Conservation (phyloP, 1,284 basidiomycete genomes). For the Ceratobasidium sp. region DNA sequence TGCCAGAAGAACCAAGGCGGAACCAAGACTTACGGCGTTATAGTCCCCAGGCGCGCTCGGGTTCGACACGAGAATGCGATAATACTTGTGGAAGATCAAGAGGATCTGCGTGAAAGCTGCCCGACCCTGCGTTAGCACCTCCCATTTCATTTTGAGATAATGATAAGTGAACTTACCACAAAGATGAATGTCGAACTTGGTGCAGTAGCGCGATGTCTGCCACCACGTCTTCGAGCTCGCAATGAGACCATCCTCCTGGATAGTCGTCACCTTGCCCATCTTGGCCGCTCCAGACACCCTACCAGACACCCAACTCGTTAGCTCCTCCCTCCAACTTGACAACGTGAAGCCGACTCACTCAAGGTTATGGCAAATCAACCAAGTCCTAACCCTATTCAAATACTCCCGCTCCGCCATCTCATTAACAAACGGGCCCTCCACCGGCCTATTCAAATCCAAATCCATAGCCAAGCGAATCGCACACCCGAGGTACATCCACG, state of each 20-base stretch:
- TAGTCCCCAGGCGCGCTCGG: conserved; percentile 3
- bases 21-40: conserved; percentile 5
- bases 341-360: conserved; percentile 6
- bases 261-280: conserved; percentile 18
- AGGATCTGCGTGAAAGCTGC: conserved; percentile 36
- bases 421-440: conserved; percentile 15
- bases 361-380: conserved; percentile 40
- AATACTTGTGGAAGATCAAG: conserved; percentile 43
- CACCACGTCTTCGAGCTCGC: conserved; percentile 38
- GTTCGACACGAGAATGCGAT: background rate
- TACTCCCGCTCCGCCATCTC: conserved; percentile 34
- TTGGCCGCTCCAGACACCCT: conserved; percentile 34
- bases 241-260: conserved; percentile 32
- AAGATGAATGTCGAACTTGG: conserved; percentile 32
- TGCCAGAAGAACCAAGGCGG: background rate
- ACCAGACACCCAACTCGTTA: background rate
- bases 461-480: background rate
- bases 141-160: background rate
- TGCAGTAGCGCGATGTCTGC: conserved; percentile 16
- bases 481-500: conserved; percentile 33
- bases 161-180: conserved; percentile 28
- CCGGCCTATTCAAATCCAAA: conserved; percentile 20
- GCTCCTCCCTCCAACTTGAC: background rate
- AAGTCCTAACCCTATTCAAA: conserved; percentile 26
- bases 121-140: conserved; percentile 1